Percentiles rank a stretch among this genome's conserved stretches.
Conservation (phyloP, 2,329 filamentous ascomycete species). For the Juglanconis sp. region DNA sequence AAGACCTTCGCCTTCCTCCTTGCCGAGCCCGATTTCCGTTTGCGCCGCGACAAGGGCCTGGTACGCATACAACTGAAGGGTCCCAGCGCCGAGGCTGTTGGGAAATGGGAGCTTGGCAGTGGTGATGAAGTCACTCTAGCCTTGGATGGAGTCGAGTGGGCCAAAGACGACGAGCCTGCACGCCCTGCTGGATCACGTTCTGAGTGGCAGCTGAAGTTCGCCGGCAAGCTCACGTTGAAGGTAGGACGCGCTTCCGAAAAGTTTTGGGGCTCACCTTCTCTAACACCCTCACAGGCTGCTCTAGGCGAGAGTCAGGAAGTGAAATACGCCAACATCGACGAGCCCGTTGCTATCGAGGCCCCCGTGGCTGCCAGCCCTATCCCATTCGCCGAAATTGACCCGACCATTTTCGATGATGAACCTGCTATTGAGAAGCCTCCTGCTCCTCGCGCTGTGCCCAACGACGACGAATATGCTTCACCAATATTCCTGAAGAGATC, state of each 20-base stretch:
- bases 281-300: conserved; percentile 33
- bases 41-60: conserved; percentile 74
- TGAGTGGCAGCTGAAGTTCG: conserved; percentile 59
- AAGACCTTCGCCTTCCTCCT: conserved; percentile 74
- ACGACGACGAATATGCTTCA: conserved; percentile 62
- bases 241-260: conserved; percentile 26
- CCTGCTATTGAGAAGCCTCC: not conserved
- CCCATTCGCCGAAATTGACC: conserved; percentile 11
- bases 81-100: conserved; percentile 65
- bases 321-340: conserved; percentile 52
- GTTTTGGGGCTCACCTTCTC: not conserved
- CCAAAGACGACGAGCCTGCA: conserved; percentile 46
- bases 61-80: conserved; percentile 75
- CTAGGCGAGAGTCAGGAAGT: conserved; percentile 45
- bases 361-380: conserved; percentile 5
- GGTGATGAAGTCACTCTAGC: conserved; percentile 72
- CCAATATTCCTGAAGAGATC: conserved; percentile 76
- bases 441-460: conserved; percentile 23
- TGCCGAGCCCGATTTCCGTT: conserved; percentile 78
- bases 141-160: conserved; percentile 67
- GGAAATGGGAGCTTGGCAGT: conserved; percentile 66
- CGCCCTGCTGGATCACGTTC: conserved; percentile 49
- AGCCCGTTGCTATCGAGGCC: conserved; percentile 27
- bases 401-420: conserved; percentile 19
- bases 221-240: conserved; percentile 45